Conservation (phyloP, 805 yeast species). For the Crinitomyces ghanaensis region DNA sequence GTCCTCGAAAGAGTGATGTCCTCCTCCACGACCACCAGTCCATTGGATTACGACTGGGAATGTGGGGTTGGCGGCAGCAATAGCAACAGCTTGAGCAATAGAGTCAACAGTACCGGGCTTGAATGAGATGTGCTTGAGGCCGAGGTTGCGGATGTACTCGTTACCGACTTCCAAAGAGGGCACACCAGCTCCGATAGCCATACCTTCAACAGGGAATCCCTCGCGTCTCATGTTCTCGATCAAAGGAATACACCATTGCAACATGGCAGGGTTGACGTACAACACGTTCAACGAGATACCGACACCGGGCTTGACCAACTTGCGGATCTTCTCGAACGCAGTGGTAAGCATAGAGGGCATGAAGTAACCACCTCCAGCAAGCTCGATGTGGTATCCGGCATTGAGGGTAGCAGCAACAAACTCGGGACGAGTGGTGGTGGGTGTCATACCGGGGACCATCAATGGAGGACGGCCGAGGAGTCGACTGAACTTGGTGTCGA, state of each 20-base stretch:
- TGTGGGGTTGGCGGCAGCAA: conserved; percentile 89
- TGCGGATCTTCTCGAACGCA: conserved; percentile 67
- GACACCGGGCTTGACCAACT: conserved; percentile 65
- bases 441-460: conserved; percentile 99
- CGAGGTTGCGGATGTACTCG: conserved; percentile 87
- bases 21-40: conserved; percentile 99
- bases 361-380: conserved; percentile 99
- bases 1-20: conserved; percentile 98
- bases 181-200: conserved; percentile 99
- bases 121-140: conserved; percentile 86
- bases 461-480: conserved; percentile 90
- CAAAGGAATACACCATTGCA: conserved; percentile 98
- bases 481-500: conserved; percentile 89
- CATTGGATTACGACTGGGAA: conserved; percentile 98
- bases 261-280: conserved; percentile 93
- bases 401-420: conserved; percentile 89
- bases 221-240: conserved; percentile 76
- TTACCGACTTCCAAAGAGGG: conserved; percentile 96
- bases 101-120: conserved; percentile 98
- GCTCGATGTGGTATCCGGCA: conserved; percentile 94
- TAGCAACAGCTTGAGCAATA: conserved; percentile 70
- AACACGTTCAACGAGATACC: conserved; percentile 88
- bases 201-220: conserved; percentile 92
- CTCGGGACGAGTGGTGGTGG: conserved; percentile 89
- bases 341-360: conserved; percentile 53